phyloP scores from a whole-genome alignment of 148 eudicot species.

The Vaccinium corymbosum region DNA sequence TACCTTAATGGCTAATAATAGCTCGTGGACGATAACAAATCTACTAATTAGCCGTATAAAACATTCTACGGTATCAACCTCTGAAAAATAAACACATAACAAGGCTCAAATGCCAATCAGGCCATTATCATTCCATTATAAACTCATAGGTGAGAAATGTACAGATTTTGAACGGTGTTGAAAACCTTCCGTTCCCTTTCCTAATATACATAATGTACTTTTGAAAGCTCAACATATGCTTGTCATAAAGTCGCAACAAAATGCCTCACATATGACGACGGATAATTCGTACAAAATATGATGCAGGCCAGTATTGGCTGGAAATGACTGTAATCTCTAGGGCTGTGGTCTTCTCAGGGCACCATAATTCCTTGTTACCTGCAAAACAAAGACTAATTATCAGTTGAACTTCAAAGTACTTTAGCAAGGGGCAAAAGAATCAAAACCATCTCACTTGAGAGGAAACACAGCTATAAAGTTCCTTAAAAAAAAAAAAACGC shows the following conservation, averaged over 20 bases:
- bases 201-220: not conserved
- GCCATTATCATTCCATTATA: not conserved
- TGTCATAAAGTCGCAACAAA: not conserved
- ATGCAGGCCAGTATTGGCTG: constrained; percentile 18
- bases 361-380: constrained; percentile 59
- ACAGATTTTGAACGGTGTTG: not conserved
- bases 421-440: not conserved
- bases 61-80: not conserved
- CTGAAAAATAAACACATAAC: not conserved
- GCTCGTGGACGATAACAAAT: not conserved
- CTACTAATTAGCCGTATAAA: not conserved
- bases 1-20: not conserved
- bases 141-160: constrained; percentile 1
- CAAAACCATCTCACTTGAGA: not conserved
- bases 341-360: constrained; percentile 38
- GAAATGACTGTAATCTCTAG: not conserved
- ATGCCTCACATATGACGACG: not conserved
- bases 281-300: not conserved
- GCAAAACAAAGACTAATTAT: constrained; percentile 11
- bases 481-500: not conserved
- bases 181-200: not conserved
- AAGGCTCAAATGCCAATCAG: not conserved
- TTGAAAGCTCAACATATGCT: not conserved
- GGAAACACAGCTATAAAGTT: not conserved
- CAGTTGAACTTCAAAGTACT: not conserved